Evolutionary conservation across 768 basidiomycete genomes (phyloP).

Genomic region (Boletellus ananiceps): DNA sequence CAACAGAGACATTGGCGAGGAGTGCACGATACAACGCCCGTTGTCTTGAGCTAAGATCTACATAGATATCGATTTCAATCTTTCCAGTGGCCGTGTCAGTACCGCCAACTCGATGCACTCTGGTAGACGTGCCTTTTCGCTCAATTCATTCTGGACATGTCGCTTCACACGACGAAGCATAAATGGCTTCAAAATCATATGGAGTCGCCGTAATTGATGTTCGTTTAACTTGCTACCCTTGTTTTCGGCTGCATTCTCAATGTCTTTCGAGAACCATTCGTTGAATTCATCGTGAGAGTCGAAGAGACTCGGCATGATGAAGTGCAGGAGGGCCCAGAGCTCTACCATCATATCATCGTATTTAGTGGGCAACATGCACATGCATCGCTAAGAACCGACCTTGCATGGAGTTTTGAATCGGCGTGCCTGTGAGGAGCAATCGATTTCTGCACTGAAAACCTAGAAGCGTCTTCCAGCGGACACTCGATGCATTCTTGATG

Average conservation of each 20-base stretch:
- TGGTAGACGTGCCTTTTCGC: slow-evolving; percentile 74
- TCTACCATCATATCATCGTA: slow-evolving; percentile 44
- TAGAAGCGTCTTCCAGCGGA: slow-evolving; percentile 95
- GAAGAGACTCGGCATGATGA: slow-evolving; percentile 99
- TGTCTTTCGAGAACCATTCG: slow-evolving; percentile 99
- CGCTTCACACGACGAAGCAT: slow-evolving; percentile 97
- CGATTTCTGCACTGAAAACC: slow-evolving; percentile 96
- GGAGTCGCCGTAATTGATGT: slow-evolving; percentile 88
- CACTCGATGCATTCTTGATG: slow-evolving; percentile 95
- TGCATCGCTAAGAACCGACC: slow-evolving; percentile 43
- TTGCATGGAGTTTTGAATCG: slow-evolving; percentile 99
- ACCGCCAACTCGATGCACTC: slow-evolving; percentile 59
- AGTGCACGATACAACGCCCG: slow-evolving; percentile 85
- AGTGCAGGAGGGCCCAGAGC: slow-evolving; percentile 96
- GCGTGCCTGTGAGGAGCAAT: slow-evolving; percentile 91
- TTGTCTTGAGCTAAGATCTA: slow-evolving; percentile 91
- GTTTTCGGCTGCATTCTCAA: slow-evolving; percentile 91
- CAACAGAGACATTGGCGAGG: slow-evolving; percentile 89
- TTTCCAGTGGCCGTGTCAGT: slow-evolving; percentile 71
- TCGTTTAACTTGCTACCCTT: slow-evolving; percentile 90
- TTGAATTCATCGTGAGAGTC: slow-evolving; percentile 99
- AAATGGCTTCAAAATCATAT: slow-evolving; percentile 99
- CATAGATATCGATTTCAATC: slow-evolving; percentile 96
- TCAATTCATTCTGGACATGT: slow-evolving; percentile 98
- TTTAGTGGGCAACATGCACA: slow-evolving; percentile 2